Evolutionary conservation across 495 filamentous ascomycete species (phyloP).

Genomic region (Aspergillus cristatus): DNA sequence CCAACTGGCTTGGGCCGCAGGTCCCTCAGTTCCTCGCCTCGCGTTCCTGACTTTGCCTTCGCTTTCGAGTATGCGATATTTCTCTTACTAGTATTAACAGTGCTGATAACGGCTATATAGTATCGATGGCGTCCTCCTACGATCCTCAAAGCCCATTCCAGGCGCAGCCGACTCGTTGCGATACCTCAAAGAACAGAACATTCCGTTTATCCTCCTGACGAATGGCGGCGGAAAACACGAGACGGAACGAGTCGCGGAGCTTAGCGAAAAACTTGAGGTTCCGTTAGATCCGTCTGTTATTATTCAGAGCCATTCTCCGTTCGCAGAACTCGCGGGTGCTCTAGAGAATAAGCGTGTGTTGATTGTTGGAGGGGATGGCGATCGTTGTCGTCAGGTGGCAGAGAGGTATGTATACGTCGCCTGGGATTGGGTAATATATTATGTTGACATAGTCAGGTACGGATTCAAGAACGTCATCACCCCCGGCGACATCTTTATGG

Average conservation of each 20-base stretch:
- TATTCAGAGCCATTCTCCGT: constrained; percentile 80
- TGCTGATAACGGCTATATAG: too few relatives aligned
- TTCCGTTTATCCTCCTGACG: constrained; percentile 80
- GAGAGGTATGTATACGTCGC: constrained; percentile 32
- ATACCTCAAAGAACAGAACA: constrained; percentile 57
- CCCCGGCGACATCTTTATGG: constrained; percentile 70
- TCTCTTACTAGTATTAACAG: too few relatives aligned
- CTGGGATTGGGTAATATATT: too few relatives aligned
- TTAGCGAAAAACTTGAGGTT: constrained; percentile 54
- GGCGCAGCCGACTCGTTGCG: constrained; percentile 66
- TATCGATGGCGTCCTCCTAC: constrained; percentile 95
- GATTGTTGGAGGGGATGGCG: constrained; percentile 72
- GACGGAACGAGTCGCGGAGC: constrained; percentile 56
- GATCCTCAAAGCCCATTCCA: constrained; percentile 69
- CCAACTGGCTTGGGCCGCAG: constrained; percentile 10
- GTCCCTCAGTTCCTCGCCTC: constrained; percentile 18
- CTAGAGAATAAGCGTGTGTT: constrained; percentile 65
- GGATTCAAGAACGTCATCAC: constrained; percentile 82
- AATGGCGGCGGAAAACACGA: constrained; percentile 83
- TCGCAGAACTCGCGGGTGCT: constrained; percentile 41
- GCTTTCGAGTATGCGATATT: constrained; percentile 64
- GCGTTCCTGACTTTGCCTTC: constrained; percentile 61
- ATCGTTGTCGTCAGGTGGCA: constrained; percentile 67
- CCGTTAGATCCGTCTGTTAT: constrained; percentile 56
- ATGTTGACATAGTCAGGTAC: constrained; percentile 38